Evolutionary conservation across 345 rosid species (phyloP), one percentile per base, ranked within the genome.

Genomic region (Eucalyptus regnans): DNA sequence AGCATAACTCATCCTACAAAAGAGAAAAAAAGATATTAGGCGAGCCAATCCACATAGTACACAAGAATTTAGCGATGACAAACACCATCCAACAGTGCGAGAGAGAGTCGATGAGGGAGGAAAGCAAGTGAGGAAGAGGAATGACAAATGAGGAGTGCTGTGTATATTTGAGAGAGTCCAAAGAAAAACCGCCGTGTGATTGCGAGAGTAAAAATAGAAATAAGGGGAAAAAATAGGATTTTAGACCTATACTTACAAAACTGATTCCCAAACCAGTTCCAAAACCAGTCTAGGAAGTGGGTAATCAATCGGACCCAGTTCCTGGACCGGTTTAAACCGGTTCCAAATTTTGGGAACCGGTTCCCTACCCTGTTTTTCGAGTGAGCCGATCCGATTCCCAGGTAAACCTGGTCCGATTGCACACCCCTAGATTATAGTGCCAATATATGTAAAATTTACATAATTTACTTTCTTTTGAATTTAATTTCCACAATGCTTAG

Each of bases 81-180:
- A 52, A 18, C 4, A 18, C 4, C 1, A 2, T 52, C 23, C 23
- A 2, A 52, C 1, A 0, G 0, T 52, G 56, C 9, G 4, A 52
- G 23, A 52, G 9, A 52, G 23, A 52, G 58, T 9, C 23, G 0
- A 52, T 18, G 23, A 52, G 58, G 4, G 9, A 18, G 58, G 9
- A 2, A 52, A 52, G 10, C 58, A 18, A 52, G 23, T 52, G 58
- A 52, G 4, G 9, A 52, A 52, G 58, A 1, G 4, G 9, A 52
- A 52, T 4, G 0, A 52, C 4, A 0, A 18, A 52, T 2, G 2
- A 52, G 9, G 0, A 18, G 23, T 52, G 58, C 2, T 23, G 0
- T 18, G 23, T 9, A 0, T 52, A 0, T 52, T 18, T 52, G 2
- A 52, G 0, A 52, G 0, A 52, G 23, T 0, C 4, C 17, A 52